Evolutionary conservation across 2,329 filamentous ascomycete genomes (phyloP).

Genomic region (Alternaria sp.): DNA sequence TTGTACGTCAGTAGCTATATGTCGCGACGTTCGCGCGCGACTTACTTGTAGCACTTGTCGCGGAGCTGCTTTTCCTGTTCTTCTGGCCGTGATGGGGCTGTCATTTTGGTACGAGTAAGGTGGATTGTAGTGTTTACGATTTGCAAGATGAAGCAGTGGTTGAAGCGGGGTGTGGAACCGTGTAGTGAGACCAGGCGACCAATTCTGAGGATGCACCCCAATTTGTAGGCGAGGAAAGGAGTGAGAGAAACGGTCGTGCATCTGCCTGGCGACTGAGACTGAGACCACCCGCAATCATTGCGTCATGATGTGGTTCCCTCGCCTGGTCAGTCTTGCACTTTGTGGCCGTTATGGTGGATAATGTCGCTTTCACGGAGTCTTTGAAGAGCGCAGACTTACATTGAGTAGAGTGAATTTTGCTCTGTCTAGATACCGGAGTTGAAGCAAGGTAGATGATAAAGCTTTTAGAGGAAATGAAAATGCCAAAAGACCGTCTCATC

Average conservation of each 20-base stretch:
- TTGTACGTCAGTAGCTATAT: neutral
- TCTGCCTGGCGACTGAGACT: neutral
- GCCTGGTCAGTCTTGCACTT: no score
- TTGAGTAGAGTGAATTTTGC: no score
- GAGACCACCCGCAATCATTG: no score
- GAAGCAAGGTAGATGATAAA: no score
- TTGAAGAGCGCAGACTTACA: no score
- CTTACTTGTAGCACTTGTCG: neutral
- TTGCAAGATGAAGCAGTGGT: neutral
- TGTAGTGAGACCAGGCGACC: neutral
- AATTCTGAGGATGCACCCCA: neutral
- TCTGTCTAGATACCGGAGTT: no score
- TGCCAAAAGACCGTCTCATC: no score
- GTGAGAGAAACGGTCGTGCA: fast-evolving
- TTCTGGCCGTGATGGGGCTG: neutral
- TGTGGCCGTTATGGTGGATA: no score
- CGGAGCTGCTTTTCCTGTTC: neutral
- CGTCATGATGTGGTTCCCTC: no score
- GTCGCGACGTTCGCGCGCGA: neutral
- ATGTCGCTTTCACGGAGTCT: no score
- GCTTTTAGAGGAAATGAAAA: no score
- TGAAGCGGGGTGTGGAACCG: neutral
- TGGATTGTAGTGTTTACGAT: neutral
- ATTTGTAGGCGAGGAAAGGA: neutral
- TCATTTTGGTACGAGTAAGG: neutral